A percentile compares a stretch with the other conserved stretches of the same genome.
Evolutionary conservation across 176 grass and related monocot genomes (phyloP).

Genomic region (Triticum dicoccoides): DNA sequence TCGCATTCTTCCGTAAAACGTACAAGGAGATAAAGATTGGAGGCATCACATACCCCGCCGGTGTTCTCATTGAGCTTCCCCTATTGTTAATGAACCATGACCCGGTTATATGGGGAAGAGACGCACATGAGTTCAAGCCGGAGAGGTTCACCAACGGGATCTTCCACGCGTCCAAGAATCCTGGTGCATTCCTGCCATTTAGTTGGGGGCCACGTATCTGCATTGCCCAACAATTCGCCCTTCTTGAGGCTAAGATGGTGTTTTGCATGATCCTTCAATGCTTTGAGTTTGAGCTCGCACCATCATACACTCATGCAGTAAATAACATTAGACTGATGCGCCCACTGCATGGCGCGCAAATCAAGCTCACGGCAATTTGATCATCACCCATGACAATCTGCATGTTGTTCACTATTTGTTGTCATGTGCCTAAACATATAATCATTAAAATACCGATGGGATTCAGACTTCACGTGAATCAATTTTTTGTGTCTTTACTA

Average conservation of each 20-base stretch:
- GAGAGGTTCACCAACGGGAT: background rate
- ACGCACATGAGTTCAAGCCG: background rate
- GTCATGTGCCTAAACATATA: background rate
- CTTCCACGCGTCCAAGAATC: background rate
- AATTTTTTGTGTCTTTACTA: too few species aligned
- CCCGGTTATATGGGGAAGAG: background rate
- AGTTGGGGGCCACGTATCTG: slow-evolving; percentile 1
- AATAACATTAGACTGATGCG: background rate
- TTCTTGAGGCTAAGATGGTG: background rate
- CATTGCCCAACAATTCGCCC: background rate
- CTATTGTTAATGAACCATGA: background rate
- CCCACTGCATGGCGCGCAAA: background rate
- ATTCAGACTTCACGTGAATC: background rate
- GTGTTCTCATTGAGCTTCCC: slow-evolving; percentile 5
- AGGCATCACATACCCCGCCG: background rate
- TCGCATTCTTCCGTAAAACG: background rate
- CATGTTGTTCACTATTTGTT: background rate
- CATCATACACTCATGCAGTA: background rate
- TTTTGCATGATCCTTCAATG: background rate
- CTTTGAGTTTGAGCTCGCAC: background rate
- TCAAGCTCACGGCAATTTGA: background rate
- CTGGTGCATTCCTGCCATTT: background rate
- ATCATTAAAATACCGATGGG: background rate
- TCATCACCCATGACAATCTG: background rate
- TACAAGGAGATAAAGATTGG: background rate